Evolutionary conservation across 2,329 filamentous ascomycete species (phyloP).

Genomic region (Talaromyces atroroseus): DNA sequence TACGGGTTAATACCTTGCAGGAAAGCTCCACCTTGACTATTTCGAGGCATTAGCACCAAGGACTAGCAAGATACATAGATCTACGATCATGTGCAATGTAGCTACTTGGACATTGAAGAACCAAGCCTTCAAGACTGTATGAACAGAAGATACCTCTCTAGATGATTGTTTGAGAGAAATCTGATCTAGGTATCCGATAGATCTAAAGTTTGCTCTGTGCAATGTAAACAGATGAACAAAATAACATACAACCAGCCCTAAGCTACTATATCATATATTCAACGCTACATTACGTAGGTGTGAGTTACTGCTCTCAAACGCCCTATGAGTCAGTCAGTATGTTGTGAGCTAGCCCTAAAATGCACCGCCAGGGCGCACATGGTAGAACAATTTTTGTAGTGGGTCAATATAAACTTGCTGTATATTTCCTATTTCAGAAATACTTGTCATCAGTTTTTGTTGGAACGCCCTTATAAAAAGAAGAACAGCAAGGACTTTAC

Average conservation of each 20-base stretch:
- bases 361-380: neutral
- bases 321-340: neutral
- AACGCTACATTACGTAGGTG: neutral
- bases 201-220: neutral
- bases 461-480: neutral
- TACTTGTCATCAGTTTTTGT: neutral
- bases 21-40: neutral
- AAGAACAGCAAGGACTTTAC: neutral
- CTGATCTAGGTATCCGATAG: neutral
- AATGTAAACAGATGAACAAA: neutral
- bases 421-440: no score
- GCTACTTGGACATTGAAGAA: neutral
- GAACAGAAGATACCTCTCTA: neutral
- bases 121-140: neutral
- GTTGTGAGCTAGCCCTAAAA: neutral
- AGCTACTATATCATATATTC: neutral
- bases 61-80: neutral
- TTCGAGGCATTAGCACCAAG: neutral
- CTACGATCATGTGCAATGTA: neutral
- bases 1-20: neutral
- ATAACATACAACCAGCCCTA: neutral
- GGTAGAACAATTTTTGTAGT: neutral
- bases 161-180: neutral
- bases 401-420: neutral
- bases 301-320: neutral